Evolutionary conservation across 2,329 filamentous ascomycete species (phyloP), one percentile per base, ranked within the genome.

Genomic region (Nemania abortiva): DNA sequence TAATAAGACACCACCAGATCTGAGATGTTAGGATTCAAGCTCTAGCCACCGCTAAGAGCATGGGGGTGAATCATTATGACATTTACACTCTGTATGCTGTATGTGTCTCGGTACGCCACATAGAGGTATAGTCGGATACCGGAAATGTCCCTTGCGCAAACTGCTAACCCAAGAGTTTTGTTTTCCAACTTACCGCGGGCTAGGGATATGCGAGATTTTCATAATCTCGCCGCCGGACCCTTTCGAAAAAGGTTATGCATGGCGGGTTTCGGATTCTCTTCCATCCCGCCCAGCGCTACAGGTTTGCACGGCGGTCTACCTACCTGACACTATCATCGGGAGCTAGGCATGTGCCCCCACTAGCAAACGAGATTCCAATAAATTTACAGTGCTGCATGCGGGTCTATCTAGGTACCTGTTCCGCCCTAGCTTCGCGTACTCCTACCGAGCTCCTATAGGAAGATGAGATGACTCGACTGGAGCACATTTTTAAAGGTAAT

Each of bases 201-300:
- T 34, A 18, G 37, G 13, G 20, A 5, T 31, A 24, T 56, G 50
- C 60, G 55, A 39, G 54, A 56, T 37, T 56, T 42, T 47, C 52
- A 54, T 53, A 37, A 55, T 24, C n/a, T 4, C 37, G 6, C 15
- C 55, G 22, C 11, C n/a, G 9, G 27, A 7, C 10, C 6, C 47
- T 29, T 20, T 20, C 10, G 24, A 4, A 42, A 57, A 27, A 42
- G 55, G 27, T 50, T 57, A 42, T 57, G 61, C 53, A 57, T n/a
- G 13, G 27, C 53, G 61, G 53, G 37, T 49, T 49, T n/a, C 61
- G 61, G 61, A 64, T 52, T 64, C 61, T 50, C 37, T 18, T 52
- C 29, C 20, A 49, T 15, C 31, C 61, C 53, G 53, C 29, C 9
- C 31, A 4, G 49, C n/a, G 49, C 13, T n/a, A 3, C 49, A 52